phyloP scores from a whole-genome alignment of 2,329 filamentous ascomycete species.

The Davidsoniella eucalypti region DNA sequence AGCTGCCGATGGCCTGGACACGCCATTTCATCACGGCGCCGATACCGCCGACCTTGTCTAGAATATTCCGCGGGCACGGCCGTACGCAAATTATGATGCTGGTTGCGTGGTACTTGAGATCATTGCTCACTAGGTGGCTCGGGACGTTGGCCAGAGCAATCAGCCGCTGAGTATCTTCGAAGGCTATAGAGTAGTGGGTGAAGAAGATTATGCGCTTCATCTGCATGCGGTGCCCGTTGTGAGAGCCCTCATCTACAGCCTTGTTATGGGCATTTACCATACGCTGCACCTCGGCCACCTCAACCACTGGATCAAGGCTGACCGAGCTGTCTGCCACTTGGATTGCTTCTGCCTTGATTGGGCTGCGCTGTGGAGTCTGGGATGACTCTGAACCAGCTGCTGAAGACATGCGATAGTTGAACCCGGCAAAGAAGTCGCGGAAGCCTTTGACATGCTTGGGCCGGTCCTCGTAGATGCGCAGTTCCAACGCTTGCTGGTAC shows the following conservation, averaged over 20 bases:
- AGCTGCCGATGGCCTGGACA: constrained; percentile 57
- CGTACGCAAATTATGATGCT: constrained; percentile 80
- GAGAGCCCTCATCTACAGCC: constrained; percentile 25
- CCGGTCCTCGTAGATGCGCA: constrained; percentile 57
- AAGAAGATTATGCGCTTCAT: constrained; percentile 84
- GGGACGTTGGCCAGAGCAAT: constrained; percentile 53
- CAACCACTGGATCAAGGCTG: constrained; percentile 58
- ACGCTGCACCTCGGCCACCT: constrained; percentile 71
- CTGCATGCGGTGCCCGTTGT: constrained; percentile 30
- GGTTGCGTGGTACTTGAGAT: constrained; percentile 71
- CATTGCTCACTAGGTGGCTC: constrained; percentile 42
- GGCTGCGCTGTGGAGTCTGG: constrained; percentile 31
- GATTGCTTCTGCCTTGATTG: constrained; percentile 61
- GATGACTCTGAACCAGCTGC: constrained; percentile 30
- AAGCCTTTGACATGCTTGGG: constrained; percentile 61
- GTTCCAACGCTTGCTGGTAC: constrained; percentile 66
- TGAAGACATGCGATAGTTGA: constrained; percentile 38
- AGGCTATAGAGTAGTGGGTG: constrained; percentile 73
- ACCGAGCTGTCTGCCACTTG: constrained; percentile 66
- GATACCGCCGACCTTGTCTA: constrained; percentile 75
- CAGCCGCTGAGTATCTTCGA: constrained; percentile 55
- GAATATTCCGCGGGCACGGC: constrained; percentile 51
- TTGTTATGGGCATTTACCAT: constrained; percentile 80
- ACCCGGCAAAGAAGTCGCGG: constrained; percentile 62
- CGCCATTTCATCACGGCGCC: constrained; percentile 73